phyloP scores from a whole-genome alignment of 495 filamentous ascomycete species.

The Neurospora pannonica region DNA sequence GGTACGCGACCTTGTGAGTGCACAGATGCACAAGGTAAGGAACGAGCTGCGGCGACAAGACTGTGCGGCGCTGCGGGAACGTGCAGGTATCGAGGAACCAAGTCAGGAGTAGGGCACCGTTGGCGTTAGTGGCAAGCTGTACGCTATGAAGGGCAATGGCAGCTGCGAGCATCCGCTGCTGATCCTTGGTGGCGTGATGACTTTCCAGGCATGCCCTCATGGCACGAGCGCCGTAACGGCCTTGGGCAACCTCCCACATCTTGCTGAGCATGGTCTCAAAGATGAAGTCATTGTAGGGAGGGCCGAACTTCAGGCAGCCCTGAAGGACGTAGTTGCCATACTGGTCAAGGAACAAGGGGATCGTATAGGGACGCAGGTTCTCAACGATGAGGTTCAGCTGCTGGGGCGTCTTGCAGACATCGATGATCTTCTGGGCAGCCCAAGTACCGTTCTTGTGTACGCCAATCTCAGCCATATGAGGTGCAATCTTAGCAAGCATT shows the following conservation, averaged over 20 bases:
- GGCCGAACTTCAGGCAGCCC: slow-evolving; percentile 83
- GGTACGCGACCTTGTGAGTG: slow-evolving; percentile 96
- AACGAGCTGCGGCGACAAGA: slow-evolving; percentile 85
- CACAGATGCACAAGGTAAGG: slow-evolving; percentile 95
- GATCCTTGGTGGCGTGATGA: slow-evolving; percentile 87
- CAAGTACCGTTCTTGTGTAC: slow-evolving; percentile 99
- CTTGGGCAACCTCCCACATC: slow-evolving; percentile 92
- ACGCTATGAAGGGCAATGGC: slow-evolving; percentile 94
- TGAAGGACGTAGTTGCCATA: slow-evolving; percentile 98
- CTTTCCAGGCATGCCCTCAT: slow-evolving; percentile 97
- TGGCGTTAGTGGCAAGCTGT: slow-evolving; percentile 91
- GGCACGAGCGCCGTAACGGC: slow-evolving; percentile 85
- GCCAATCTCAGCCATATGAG: slow-evolving; percentile 91
- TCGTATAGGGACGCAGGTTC: slow-evolving; percentile 70
- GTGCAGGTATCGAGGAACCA: slow-evolving; percentile 99
- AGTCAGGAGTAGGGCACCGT: slow-evolving; percentile 85
- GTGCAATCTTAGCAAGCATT: slow-evolving; percentile 81
- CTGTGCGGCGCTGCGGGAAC: slow-evolving; percentile 83
- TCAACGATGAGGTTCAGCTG: slow-evolving; percentile 83
- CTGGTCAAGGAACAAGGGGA: slow-evolving; percentile 90
- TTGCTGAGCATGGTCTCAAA: slow-evolving; percentile 94
- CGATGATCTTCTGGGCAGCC: slow-evolving; percentile 99
- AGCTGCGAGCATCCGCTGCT: slow-evolving; percentile 90
- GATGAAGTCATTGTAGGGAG: slow-evolving; percentile 88
- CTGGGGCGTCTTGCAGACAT: slow-evolving; percentile 74